phyloP scores from a whole-genome alignment of 2,329 filamentous ascomycete genomes.

The Cryphonectria nitschkei region DNA sequence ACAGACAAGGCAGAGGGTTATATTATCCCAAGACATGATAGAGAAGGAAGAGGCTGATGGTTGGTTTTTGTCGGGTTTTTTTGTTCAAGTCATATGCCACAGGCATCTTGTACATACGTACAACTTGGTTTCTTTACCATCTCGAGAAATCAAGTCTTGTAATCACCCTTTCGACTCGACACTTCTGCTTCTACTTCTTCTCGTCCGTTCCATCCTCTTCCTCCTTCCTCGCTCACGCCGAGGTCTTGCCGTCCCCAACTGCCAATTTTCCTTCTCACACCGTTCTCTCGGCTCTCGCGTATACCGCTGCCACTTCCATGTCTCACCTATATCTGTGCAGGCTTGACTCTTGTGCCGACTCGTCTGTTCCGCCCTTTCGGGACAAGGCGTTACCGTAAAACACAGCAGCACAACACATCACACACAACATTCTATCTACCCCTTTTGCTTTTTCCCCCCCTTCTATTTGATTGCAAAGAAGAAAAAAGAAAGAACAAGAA shows the following conservation, averaged over 20 bases:
- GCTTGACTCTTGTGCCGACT: neutral
- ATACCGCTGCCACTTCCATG: neutral
- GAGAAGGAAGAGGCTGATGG: neutral
- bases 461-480: too few species aligned
- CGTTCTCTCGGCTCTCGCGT: neutral
- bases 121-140: neutral
- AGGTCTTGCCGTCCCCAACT: too few species aligned
- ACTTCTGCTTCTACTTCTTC: neutral
- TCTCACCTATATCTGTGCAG: neutral
- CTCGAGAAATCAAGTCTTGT: neutral
- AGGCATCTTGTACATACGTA: neutral
- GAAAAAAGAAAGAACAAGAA: too few species aligned
- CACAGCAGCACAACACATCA: neutral
- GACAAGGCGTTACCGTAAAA: neutral
- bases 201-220: neutral
- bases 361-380: neutral
- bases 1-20: neutral
- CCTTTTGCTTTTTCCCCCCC: too few species aligned
- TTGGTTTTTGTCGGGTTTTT: neutral
- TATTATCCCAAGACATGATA: neutral
- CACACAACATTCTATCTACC: too few species aligned
- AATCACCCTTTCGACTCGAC: neutral
- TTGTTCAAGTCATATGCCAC: neutral
- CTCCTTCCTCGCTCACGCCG: neutral
- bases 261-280: too few species aligned